Evolutionary conservation across 805 yeast genomes (phyloP), one percentile per base, ranked within the genome.

Genomic region (Candida sphagnicola): DNA sequence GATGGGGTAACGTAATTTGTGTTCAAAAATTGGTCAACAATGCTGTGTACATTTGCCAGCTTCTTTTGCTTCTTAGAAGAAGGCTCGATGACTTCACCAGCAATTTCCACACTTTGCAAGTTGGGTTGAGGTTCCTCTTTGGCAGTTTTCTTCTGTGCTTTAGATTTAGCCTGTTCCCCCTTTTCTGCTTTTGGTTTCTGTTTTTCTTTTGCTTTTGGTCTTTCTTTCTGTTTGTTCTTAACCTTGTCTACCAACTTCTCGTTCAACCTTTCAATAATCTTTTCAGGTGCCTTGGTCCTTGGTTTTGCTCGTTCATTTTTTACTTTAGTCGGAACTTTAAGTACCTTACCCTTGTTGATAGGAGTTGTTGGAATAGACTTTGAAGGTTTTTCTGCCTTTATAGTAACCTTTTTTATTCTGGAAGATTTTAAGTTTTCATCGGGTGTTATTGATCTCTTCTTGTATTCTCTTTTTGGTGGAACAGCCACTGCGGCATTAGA

Each of bases 191-290:
- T 18, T 24, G 34, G 23, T 42, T 32, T 48, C 24, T 45, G 44
- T 34, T 35, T 33, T 4, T 11, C 40, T 45, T 45, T 23, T 34
- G 32, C 31, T 32, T 38, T 33, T 19, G 18, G 26, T 31, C 40
- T 45, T 25, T 33, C 37, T 15, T 17, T 16, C 15, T 37, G 18
- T 23, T 26, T 34, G 34, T 37, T 10, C 16, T 37, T 30, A 5
- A 13, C 23, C 38, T 36, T 37, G 16, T 77, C 91, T 35, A 63
- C 86, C 26, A 77, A 85, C 15, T 26, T 26, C 28, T 81, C 95
- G 2, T 89, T 89, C 60, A 55, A 77, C 39, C 70, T 89, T 11
- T 18, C n/a, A 26, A 8, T 13, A 13, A 12, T 18, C 18, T 28
- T 18, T 34, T 38, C 29, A 8, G 31, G 21, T 13, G 15, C 13